These are phyloP conservation scores for Pichia gijzeniarum DNA, from an alignment of 805 yeast species.

Conservation along the genomic window DNA sequence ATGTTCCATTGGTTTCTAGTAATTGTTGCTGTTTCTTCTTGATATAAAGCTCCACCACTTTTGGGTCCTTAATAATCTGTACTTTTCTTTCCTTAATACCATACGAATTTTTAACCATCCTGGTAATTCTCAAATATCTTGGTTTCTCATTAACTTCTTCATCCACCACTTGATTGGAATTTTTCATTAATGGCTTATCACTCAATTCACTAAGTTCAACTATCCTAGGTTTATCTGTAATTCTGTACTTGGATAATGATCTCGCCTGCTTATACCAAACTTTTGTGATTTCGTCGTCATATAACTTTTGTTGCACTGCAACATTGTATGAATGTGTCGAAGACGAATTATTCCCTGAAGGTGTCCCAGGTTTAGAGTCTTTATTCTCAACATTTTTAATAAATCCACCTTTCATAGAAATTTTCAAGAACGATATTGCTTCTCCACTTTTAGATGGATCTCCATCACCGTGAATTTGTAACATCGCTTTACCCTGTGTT, in stretches of 20 bases:
- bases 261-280: slow-evolving; percentile 86
- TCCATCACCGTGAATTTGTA: slow-evolving; percentile 89
- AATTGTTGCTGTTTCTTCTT: slow-evolving; percentile 40
- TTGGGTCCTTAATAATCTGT: slow-evolving; percentile 76
- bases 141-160: slow-evolving; percentile 29
- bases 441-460: slow-evolving; percentile 91
- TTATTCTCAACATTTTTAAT: slow-evolving; percentile 23
- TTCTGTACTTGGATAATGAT: slow-evolving; percentile 38
- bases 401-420: slow-evolving; percentile 95
- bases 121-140: slow-evolving; percentile 51
- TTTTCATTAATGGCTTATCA: slow-evolving; percentile 32
- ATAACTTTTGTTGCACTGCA: slow-evolving; percentile 81
- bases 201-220: slow-evolving; percentile 22
- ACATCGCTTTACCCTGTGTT: slow-evolving; percentile 95
- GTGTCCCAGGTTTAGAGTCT: slow-evolving; percentile 11
- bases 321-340: slow-evolving; percentile 73
- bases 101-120: slow-evolving; percentile 77
- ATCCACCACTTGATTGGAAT: slow-evolving; percentile 28
- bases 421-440: slow-evolving; percentile 79
- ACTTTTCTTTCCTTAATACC: slow-evolving; percentile 78
- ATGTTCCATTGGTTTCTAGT: slow-evolving; percentile 46
- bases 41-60: slow-evolving; percentile 79
- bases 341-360: slow-evolving; percentile 13
- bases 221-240: slow-evolving; percentile 21
- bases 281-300: slow-evolving; percentile 81